These are phyloP conservation scores for Sherardia arvensis DNA, from an alignment of 257 asterid species.

Conservation along the genomic window DNA sequence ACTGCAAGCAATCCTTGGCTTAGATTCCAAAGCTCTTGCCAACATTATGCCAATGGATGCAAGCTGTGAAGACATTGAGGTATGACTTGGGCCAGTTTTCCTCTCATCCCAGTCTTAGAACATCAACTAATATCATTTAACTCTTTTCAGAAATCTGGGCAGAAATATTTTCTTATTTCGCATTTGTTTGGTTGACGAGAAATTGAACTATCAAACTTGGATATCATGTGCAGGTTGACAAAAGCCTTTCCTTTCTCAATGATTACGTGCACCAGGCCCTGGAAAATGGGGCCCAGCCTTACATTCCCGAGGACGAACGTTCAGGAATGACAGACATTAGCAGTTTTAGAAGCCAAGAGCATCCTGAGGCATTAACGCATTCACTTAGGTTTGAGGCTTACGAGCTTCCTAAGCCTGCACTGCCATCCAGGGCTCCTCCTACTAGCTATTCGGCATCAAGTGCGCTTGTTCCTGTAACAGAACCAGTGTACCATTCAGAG, in stretches of 20 bases:
- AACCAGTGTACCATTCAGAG: conserved; percentile 47
- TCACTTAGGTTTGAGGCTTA: conserved; percentile 90
- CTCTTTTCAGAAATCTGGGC: not conserved
- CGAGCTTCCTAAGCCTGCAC: conserved; percentile 69
- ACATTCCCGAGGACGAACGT: conserved; percentile 69
- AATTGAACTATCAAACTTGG: not conserved
- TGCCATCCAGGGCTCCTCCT: conserved; percentile 41
- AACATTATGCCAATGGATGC: conserved; percentile 79
- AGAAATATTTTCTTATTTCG: not conserved
- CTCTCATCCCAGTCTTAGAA: not conserved
- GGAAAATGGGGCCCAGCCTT: conserved; percentile 84
- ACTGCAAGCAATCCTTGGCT: conserved; percentile 65
- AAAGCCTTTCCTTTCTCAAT: conserved; percentile 59
- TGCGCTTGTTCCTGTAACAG: conserved; percentile 69
- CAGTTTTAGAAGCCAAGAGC: conserved; percentile 57
- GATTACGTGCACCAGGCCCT: conserved; percentile 64
- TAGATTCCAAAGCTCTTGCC: conserved; percentile 62
- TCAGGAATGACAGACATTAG: conserved; percentile 41
- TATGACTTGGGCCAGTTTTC: conserved; percentile 14
- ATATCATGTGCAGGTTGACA: conserved; percentile 63
- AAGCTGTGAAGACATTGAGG: conserved; percentile 86
- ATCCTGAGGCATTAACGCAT: conserved; percentile 52
- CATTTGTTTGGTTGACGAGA: not conserved
- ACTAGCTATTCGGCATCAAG: conserved; percentile 35
- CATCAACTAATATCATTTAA: not conserved